phyloP scores from a whole-genome alignment of 164 flowering plant species.

The Annona squamosa region DNA sequence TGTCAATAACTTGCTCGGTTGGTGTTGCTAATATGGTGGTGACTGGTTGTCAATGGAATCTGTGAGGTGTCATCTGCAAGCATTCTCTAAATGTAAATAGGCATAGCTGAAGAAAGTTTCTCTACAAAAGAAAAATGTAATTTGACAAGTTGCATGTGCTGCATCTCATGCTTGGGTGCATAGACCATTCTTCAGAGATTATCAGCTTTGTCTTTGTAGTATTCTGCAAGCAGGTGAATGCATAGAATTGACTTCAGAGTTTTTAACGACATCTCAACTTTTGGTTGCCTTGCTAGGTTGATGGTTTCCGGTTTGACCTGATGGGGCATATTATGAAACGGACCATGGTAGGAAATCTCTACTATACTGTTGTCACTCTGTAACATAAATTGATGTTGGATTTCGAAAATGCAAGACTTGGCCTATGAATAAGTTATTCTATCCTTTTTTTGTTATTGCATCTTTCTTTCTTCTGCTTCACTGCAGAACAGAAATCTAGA shows the following conservation, averaged over 20 bases:
- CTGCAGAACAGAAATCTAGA: too few relatives aligned
- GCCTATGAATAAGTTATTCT: not conserved
- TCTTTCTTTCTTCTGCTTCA: not conserved
- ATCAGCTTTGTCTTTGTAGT: not conserved
- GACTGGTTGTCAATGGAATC: too few relatives aligned
- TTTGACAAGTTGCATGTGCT: too few relatives aligned
- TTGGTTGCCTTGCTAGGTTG: constrained; percentile 50
- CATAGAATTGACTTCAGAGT: not conserved
- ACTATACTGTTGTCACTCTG: not conserved
- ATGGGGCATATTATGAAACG: constrained; percentile 95
- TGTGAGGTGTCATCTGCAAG: too few relatives aligned
- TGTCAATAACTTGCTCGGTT: too few relatives aligned
- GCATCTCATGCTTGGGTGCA: too few relatives aligned
- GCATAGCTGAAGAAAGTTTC: too few relatives aligned
- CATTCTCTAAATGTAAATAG: too few relatives aligned
- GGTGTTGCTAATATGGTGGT: too few relatives aligned
- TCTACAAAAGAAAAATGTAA: too few relatives aligned
- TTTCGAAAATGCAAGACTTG: not conserved
- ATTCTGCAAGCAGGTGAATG: not conserved
- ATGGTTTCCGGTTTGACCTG: constrained; percentile 93
- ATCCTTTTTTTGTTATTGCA: not conserved
- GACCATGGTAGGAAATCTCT: constrained; percentile 55
- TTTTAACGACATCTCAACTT: not conserved
- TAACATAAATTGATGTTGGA: not conserved
- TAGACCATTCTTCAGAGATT: not conserved